Percentiles rank a stretch among this genome's conserved stretches.
Evolutionary conservation across 257 asterid genomes (phyloP).

Genomic region (Solanum tarapatanum): DNA sequence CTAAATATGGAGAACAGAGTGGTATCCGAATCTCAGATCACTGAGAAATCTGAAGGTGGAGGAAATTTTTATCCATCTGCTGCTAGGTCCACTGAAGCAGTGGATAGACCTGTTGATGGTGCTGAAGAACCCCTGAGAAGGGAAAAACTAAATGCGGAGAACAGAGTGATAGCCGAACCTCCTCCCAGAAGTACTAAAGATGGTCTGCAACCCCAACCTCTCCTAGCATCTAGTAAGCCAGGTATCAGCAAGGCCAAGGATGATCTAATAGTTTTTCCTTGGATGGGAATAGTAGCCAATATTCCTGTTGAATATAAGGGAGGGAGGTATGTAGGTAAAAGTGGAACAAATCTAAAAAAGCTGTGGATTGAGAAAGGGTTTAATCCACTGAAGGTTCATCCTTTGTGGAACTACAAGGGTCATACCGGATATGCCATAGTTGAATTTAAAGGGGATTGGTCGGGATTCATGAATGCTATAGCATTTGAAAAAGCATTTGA

Average conservation of each 20-base stretch:
- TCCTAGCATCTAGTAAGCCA: not conserved
- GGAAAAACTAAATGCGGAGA: not conserved
- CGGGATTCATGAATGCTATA: constrained; percentile 36
- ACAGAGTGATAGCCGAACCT: not conserved
- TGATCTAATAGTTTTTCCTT: constrained; percentile 49
- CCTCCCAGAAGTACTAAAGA: not conserved
- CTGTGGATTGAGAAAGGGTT: constrained; percentile 25
- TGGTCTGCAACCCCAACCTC: not conserved
- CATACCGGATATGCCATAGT: constrained; percentile 42
- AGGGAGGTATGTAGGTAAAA: constrained; percentile 27
- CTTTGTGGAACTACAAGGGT: constrained; percentile 31
- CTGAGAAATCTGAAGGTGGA: too few species aligned
- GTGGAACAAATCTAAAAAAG: constrained; percentile 26
- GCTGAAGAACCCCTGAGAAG: not conserved
- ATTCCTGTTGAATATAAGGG: constrained; percentile 17
- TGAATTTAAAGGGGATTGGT: constrained; percentile 29
- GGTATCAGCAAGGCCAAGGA: constrained; percentile 1
- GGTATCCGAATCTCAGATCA: not conserved
- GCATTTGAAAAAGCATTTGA: constrained; percentile 37
- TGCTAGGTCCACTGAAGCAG: constrained; percentile 4
- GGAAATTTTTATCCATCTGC: not conserved
- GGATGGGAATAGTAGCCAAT: constrained; percentile 48
- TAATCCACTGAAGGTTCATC: constrained; percentile 33
- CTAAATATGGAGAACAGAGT: not conserved
- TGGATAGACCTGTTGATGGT: not conserved